Evolutionary conservation across 73 alveolate species (phyloP).

Genomic region (Blepharisma japonicum): DNA sequence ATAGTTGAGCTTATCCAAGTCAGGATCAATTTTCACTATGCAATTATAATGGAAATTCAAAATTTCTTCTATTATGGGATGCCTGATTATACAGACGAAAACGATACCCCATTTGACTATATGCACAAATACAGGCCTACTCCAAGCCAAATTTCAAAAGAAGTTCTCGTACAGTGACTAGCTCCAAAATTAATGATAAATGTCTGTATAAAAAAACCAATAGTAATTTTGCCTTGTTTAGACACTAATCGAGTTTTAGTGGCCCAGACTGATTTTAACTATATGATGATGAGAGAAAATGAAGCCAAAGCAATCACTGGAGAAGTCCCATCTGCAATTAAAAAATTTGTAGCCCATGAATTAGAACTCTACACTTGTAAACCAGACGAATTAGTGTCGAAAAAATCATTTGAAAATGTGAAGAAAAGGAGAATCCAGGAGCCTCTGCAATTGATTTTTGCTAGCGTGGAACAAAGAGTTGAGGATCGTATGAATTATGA

Average conservation of each 20-base stretch:
- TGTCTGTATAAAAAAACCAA: constrained; percentile 13
- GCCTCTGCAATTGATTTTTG: neutral
- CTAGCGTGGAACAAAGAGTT: neutral
- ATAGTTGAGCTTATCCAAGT: neutral
- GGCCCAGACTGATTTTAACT: constrained; percentile 10
- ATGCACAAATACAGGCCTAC: constrained; percentile 20
- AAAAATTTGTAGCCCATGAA: neutral
- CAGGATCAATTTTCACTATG: neutral
- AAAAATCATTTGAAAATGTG: neutral
- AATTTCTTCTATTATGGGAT: constrained; percentile 31
- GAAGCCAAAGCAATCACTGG: neutral
- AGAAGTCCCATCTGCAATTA: neutral
- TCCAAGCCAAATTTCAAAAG: neutral
- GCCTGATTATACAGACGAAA: constrained; percentile 28
- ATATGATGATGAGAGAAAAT: neutral
- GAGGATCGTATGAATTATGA: neutral
- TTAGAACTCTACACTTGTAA: neutral
- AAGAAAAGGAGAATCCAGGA: constrained; percentile 10
- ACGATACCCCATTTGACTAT: constrained; percentile 33
- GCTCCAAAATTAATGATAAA: neutral
- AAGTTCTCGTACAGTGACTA: neutral
- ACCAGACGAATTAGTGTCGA: neutral
- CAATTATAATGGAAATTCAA: neutral
- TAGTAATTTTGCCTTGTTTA: neutral
- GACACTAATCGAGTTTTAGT: neutral